Percentiles rank a stretch among this genome's conserved stretches.
phyloP scores from a whole-genome alignment of 2,329 filamentous ascomycete genomes.

The Pyrenochaeta sp. region DNA sequence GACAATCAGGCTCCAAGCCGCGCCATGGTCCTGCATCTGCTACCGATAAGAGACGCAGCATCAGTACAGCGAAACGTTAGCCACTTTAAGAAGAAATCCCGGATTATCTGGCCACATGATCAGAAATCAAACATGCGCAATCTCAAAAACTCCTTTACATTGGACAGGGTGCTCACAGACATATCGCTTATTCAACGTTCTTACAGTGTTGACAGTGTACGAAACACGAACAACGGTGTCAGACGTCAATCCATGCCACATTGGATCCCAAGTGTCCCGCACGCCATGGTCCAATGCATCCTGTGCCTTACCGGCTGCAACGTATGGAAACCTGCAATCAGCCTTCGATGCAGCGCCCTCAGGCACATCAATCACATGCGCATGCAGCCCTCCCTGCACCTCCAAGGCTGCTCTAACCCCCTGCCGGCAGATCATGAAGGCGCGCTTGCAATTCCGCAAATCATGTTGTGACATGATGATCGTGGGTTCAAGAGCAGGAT shows the following conservation, averaged over 20 bases:
- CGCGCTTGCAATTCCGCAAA: conserved; percentile 29
- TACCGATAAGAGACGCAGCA: conserved; percentile 4
- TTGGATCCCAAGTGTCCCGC: conserved; percentile 9
- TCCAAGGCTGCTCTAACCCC: conserved; percentile 16
- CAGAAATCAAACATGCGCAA: background rate
- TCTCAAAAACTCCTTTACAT: background rate
- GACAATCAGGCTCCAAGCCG: conserved; percentile 7
- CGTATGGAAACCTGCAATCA: conserved; percentile 29
- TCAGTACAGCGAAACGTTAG: conserved; percentile 10
- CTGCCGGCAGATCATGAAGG: conserved; percentile 31
- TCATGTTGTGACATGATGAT: conserved; percentile 22
- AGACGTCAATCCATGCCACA: conserved; percentile 14
- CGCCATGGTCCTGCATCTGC: conserved; percentile 4
- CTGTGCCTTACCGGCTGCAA: conserved; percentile 20
- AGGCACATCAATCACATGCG: conserved; percentile 38
- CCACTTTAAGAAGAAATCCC: background rate
- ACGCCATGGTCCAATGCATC: conserved; percentile 12
- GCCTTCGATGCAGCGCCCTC: conserved; percentile 29
- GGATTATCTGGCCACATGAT: conserved; percentile 5
- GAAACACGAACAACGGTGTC: conserved; percentile 7
- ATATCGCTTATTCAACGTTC: background rate
- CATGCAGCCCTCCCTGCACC: conserved; percentile 21
- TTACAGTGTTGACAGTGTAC: background rate
- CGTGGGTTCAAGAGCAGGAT: conserved; percentile 12
- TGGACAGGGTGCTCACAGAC: background rate